Evolutionary conservation across 352 stramenopile genomes (phyloP).

Genomic region (Phytophthora syringae): DNA sequence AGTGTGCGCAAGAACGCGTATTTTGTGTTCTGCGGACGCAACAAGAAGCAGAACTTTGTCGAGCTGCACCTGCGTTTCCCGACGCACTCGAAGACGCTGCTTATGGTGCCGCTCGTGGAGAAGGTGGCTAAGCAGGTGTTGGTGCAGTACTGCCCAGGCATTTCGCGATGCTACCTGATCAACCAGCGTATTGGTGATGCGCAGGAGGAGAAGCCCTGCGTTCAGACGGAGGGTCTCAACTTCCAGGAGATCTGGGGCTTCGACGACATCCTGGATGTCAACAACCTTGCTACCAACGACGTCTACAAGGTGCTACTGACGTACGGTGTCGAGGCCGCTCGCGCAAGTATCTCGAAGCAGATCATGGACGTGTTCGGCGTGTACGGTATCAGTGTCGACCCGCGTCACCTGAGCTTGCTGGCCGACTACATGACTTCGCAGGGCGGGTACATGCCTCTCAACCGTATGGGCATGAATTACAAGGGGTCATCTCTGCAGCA

Average conservation of each 20-base stretch:
- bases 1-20: constrained; percentile 89
- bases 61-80: constrained; percentile 89
- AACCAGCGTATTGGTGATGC: constrained; percentile 84
- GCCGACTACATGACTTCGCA: constrained; percentile 99
- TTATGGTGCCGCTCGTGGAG: constrained; percentile 92
- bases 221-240: constrained; percentile 97
- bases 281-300: constrained; percentile 97
- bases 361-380: constrained; percentile 99
- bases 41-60: constrained; percentile 82
- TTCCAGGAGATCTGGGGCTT: constrained; percentile 98
- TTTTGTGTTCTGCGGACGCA: constrained; percentile 84
- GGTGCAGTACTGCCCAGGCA: constrained; percentile 88
- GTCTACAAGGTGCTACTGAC: constrained; percentile 96
- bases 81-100: constrained; percentile 87
- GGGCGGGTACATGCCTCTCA: constrained; percentile 97
- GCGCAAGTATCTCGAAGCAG: constrained; percentile 98
- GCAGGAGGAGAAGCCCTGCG: constrained; percentile 84
- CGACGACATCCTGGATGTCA: constrained; percentile 93
- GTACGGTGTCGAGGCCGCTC: constrained; percentile 98
- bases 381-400: constrained; percentile 99
- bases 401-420: constrained; percentile 97
- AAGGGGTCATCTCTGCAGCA: constrained; percentile 97
- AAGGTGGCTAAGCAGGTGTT: constrained; percentile 86
- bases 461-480: constrained; percentile 97
- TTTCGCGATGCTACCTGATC: constrained; percentile 90